Evolutionary conservation across 2,329 filamentous ascomycete genomes (phyloP).

Genomic region (Pyricularia pennisetigena): DNA sequence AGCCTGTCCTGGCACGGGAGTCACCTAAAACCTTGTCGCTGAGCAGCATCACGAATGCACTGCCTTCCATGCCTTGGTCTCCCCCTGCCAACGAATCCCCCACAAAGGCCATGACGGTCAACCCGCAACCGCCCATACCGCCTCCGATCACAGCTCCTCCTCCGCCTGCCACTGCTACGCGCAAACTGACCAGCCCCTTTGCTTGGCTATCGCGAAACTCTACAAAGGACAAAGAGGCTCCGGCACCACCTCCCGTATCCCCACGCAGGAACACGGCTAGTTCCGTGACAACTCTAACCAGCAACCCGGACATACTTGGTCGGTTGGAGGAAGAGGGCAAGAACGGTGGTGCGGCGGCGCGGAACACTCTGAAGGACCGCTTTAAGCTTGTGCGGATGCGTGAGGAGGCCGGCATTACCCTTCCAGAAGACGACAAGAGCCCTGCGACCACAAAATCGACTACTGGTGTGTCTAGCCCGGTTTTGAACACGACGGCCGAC

Average conservation of each 20-base stretch:
- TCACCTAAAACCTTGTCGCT: conserved; percentile 48
- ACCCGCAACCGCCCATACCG: conserved; percentile 16
- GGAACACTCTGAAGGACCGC: conserved; percentile 64
- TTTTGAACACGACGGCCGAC: conserved; percentile 13
- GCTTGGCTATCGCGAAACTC: conserved; percentile 70
- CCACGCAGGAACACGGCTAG: conserved; percentile 66
- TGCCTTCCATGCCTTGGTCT: conserved; percentile 67
- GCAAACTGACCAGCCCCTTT: conserved; percentile 83
- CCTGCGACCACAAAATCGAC: neutral
- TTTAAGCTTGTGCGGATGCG: conserved; percentile 70
- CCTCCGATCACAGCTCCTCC: conserved; percentile 24
- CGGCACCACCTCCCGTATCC: conserved; percentile 40
- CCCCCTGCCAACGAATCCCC: conserved; percentile 38
- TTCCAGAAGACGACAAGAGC: conserved; percentile 42
- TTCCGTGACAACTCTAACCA: conserved; percentile 67
- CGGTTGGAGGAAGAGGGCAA: conserved; percentile 61
- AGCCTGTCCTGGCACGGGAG: conserved; percentile 17
- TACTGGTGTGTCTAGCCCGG: conserved; percentile 9
- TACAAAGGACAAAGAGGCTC: conserved; percentile 41
- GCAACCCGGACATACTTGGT: conserved; percentile 70
- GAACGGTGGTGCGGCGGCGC: conserved; percentile 21
- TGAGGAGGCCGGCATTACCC: conserved; percentile 54
- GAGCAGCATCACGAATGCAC: conserved; percentile 61
- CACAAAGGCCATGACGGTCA: conserved; percentile 28
- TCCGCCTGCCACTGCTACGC: conserved; percentile 28